Conservation (phyloP, 345 rosid species). For the Limnanthes douglasii region DNA sequence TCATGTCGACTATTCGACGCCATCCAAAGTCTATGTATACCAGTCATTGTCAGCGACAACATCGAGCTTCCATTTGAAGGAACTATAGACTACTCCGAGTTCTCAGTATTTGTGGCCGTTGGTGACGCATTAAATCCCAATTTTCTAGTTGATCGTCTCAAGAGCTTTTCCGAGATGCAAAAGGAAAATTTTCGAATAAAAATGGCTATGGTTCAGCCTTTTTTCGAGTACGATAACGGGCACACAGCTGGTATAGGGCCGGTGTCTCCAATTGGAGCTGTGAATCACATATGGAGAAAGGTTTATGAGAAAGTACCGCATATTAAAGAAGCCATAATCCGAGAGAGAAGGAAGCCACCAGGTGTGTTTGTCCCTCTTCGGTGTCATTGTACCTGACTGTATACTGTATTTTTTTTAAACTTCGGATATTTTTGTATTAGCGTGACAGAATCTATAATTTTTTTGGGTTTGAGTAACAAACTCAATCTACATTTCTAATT, state of each 20-base stretch:
- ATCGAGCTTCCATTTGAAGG: slow-evolving; percentile 95
- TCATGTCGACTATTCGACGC: slow-evolving; percentile 96
- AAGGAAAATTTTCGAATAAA: slow-evolving; percentile 35
- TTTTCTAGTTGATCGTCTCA: slow-evolving; percentile 52
- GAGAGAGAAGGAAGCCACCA: slow-evolving; percentile 57
- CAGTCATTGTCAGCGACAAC: slow-evolving; percentile 73
- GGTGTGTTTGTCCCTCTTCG: slow-evolving; percentile 57
- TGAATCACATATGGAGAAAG: slow-evolving; percentile 81
- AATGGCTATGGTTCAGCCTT: slow-evolving; percentile 43
- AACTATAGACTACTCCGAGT: slow-evolving; percentile 52
- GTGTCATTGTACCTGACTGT: slow-evolving; percentile 71
- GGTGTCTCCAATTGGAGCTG: slow-evolving; percentile 57
- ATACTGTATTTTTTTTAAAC: too few species aligned
- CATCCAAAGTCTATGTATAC: slow-evolving; percentile 88
- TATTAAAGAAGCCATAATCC: slow-evolving; percentile 55
- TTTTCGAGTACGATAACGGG: slow-evolving; percentile 57
- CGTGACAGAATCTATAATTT: too few species aligned
- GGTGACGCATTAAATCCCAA: slow-evolving; percentile 60
- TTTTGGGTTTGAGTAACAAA: too few species aligned
- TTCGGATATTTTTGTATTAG: too few species aligned
- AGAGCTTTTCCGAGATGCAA: slow-evolving; percentile 29
- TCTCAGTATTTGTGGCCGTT: slow-evolving; percentile 61
- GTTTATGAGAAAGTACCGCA: slow-evolving; percentile 58
- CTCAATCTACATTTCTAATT: too few species aligned
- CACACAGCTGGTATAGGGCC: slow-evolving; percentile 57